Evolutionary conservation across 202 grass and related monocot species (phyloP).

Genomic region (Setaria italica): DNA sequence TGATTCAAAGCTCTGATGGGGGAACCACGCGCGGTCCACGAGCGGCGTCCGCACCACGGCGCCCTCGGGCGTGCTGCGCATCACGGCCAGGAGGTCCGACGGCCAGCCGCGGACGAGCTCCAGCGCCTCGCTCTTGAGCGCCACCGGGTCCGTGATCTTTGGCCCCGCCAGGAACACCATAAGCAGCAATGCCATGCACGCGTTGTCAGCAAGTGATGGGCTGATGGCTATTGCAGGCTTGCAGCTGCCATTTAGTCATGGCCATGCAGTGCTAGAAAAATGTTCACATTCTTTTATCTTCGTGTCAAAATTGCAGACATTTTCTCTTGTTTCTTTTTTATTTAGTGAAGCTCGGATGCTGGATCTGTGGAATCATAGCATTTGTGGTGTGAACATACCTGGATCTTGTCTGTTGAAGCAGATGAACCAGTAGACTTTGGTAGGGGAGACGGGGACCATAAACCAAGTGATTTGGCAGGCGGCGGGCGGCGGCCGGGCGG

Average conservation of each 20-base stretch:
- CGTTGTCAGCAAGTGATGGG: not conserved
- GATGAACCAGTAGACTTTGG: conserved; percentile 96
- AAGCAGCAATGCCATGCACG: not conserved
- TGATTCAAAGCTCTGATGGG: too few species aligned
- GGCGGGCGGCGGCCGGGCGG: too few species aligned
- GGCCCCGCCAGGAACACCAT: conserved; percentile 48
- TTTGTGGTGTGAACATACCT: conserved; percentile 7
- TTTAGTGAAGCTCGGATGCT: too few species aligned
- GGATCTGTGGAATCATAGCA: too few species aligned
- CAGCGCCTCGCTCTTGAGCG: conserved; percentile 78
- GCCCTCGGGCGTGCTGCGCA: conserved; percentile 69
- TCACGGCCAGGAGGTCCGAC: conserved; percentile 63
- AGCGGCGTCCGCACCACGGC: conserved; percentile 75
- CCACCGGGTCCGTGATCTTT: conserved; percentile 54
- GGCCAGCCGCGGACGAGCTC: conserved; percentile 74
- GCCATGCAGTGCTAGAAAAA: not conserved
- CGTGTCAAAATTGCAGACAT: too few species aligned
- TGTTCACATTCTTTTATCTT: not conserved
- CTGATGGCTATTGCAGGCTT: not conserved
- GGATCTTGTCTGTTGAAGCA: conserved; percentile 79
- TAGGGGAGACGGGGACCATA: conserved; percentile 79
- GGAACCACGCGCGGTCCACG: too few species aligned
- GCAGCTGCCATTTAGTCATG: not conserved
- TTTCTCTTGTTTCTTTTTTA: not conserved
- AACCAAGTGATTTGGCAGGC: too few species aligned